phyloP scores from a whole-genome alignment of 208 protist species.

The Acanthamoeba quina region DNA sequence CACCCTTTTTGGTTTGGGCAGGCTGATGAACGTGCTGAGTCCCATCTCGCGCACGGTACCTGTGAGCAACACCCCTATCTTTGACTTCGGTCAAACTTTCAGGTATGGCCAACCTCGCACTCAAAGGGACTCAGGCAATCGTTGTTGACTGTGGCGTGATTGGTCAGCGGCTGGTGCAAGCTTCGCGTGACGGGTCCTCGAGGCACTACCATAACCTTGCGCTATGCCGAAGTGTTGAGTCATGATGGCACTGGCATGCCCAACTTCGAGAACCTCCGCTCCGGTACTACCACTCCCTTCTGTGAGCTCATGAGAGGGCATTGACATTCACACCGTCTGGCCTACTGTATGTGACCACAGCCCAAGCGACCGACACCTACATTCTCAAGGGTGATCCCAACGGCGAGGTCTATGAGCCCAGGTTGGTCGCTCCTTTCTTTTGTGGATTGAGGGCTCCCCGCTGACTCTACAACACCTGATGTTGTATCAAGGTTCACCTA shows the following conservation, averaged over 20 bases:
- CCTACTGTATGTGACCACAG: slow-evolving; percentile 63
- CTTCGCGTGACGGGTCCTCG: slow-evolving; percentile 7
- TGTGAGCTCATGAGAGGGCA: not conserved
- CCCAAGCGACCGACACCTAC: slow-evolving; percentile 79
- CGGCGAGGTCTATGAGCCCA: slow-evolving; percentile 73
- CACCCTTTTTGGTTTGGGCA: not conserved
- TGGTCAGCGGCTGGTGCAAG: slow-evolving; percentile 25
- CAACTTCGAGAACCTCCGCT: slow-evolving; percentile 70
- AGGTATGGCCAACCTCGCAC: not conserved
- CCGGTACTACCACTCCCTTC: not conserved
- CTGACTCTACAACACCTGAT: too few species aligned
- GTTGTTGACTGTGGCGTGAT: not conserved
- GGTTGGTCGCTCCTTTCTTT: not conserved
- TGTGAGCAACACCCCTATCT: not conserved
- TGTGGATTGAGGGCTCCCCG: too few species aligned
- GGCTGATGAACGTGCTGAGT: not conserved
- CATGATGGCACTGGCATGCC: slow-evolving; percentile 69
- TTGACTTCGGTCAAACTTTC: slow-evolving; percentile 22
- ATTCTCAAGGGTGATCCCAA: slow-evolving; percentile 66
- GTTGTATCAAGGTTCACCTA: slow-evolving; percentile 64
- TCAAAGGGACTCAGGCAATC: not conserved
- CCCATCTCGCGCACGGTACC: not conserved
- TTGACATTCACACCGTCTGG: not conserved
- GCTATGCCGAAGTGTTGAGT: slow-evolving; percentile 80
- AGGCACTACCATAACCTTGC: slow-evolving; percentile 73